Base-by-base conservation (phyloP, 139 green algal genomes). In the Spirogloea muscicola region DNA sequence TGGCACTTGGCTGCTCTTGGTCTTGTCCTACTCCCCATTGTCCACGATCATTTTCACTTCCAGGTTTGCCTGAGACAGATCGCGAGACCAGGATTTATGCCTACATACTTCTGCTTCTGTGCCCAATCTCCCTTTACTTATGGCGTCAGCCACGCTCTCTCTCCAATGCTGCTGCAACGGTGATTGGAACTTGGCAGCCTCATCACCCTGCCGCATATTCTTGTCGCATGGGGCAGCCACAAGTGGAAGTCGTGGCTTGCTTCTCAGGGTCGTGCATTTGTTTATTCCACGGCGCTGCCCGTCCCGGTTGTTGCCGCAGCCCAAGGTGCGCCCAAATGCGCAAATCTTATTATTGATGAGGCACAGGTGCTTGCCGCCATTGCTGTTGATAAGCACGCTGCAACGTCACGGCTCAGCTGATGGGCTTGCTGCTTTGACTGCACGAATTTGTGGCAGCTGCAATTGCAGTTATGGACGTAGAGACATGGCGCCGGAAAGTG, bases 281-380 rank as follows among this genome's bases (percentile, higher is more conserved):
- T 85, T 18, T 85, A 64, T 68, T 79, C 61, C 25, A 85, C 80
- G 16, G 58, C 80, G 27, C 74, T 80, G 18, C 74, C 80, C 10
- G 34, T 72, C 1, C 80, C 80, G 6, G 41, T 72, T 3, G 67
- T 85, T 2, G 67, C 66, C 10, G 80, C 74, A 6, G 80, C 74
- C n/a, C 44, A n/a, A 42, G 61, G 70, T 79, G 43, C 16, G 62
- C 10, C n/a, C 4, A 44, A 7, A 44, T 29, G 18, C 25, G 18
- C 39, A n/a, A 62, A 5, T 62, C 10, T 60, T 60, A 6, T 18
- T 49, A 29, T 68, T 27, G 16, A 9, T 27, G 37, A 2, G 9
- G 10, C n/a, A n/a, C n/a, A n/a, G n/a, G n/a, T n/a, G n/a, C n/a
- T n/a, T n/a, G n/a, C n/a, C n/a, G n/a, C n/a, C n/a, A n/a, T n/a